These are phyloP conservation scores for Mayamaea pseudoterrestris DNA, from an alignment of 108 stramenopile species.

Conservation along the genomic window DNA sequence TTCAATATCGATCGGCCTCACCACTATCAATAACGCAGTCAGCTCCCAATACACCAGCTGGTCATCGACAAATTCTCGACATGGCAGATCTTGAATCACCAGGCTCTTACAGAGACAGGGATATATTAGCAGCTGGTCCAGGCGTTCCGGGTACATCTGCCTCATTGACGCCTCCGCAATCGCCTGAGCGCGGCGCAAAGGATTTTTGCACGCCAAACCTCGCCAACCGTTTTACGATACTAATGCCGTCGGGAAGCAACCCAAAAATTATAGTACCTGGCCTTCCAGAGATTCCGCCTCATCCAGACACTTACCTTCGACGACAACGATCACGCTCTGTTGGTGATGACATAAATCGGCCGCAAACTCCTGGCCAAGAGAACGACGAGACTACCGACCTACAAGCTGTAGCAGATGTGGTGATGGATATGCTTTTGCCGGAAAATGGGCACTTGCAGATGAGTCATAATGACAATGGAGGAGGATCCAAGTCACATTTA, in stretches of 20 bases:
- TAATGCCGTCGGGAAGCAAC: too few species aligned
- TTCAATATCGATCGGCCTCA: too few species aligned
- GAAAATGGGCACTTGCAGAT: constrained; percentile 37
- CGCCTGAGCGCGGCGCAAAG: constrained; percentile 16
- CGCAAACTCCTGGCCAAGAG: too few species aligned
- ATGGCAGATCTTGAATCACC: constrained; percentile 1
- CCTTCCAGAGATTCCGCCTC: not conserved
- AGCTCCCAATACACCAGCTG: constrained; percentile 1
- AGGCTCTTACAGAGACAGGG: too few species aligned
- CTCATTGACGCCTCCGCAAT: constrained; percentile 37
- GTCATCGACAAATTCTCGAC: constrained; percentile 1
- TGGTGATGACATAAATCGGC: constrained; percentile 20
- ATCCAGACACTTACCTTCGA: constrained; percentile 7
- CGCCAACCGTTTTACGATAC: not conserved
- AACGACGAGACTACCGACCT: constrained; percentile 25
- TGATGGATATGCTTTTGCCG: constrained; percentile 53
- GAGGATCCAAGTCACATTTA: constrained; percentile 37
- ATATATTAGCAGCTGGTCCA: constrained; percentile 5
- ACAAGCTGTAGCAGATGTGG: constrained; percentile 29
- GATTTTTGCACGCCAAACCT: constrained; percentile 3
- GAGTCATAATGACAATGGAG: constrained; percentile 31
- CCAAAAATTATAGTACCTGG: constrained; percentile 2
- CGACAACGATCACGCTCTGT: constrained; percentile 25
- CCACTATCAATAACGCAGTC: not conserved
- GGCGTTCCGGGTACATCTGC: not conserved